A percentile compares a stretch with the other conserved stretches of the same genome.
Evolutionary conservation across 768 basidiomycete species (phyloP).

Genomic region (Phaffia australis): DNA sequence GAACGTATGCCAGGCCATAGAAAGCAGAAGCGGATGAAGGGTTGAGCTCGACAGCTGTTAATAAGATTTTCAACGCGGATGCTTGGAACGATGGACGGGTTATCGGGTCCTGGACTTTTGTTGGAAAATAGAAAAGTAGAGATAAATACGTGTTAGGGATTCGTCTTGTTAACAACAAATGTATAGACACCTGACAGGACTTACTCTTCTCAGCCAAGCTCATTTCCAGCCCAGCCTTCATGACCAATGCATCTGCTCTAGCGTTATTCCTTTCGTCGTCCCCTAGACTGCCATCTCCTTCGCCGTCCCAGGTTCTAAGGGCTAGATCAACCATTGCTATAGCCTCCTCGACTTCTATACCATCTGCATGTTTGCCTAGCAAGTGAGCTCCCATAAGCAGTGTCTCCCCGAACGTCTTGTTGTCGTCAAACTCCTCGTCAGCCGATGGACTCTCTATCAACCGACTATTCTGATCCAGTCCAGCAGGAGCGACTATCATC

Average conservation of each 20-base stretch:
- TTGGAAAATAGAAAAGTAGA: neutral
- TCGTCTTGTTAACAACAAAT: neutral
- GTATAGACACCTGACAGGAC: slow-evolving; percentile 24
- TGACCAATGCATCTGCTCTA: slow-evolving; percentile 32
- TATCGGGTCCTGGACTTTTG: slow-evolving; percentile 54
- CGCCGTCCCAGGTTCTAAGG: slow-evolving; percentile 15
- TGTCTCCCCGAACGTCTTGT: slow-evolving; percentile 63
- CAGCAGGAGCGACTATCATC: slow-evolving; percentile 7
- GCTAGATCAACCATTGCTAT: slow-evolving; percentile 50
- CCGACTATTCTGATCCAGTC: slow-evolving; percentile 9
- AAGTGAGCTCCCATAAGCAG: slow-evolving; percentile 66
- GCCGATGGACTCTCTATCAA: slow-evolving; percentile 26
- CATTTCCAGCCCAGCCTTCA: slow-evolving; percentile 55
- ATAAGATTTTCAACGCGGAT: slow-evolving; percentile 42
- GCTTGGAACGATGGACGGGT: slow-evolving; percentile 53
- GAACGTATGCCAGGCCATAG: slow-evolving; percentile 72
- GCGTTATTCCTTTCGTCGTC: slow-evolving; percentile 29
- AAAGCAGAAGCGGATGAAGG: slow-evolving; percentile 41
- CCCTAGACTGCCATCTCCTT: neutral
- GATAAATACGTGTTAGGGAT: too few species aligned
- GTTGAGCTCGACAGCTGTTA: slow-evolving; percentile 32
- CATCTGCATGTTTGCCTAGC: slow-evolving; percentile 47
- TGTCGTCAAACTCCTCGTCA: slow-evolving; percentile 48
- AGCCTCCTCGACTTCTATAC: slow-evolving; percentile 50
- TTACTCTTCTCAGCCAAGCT: slow-evolving; percentile 61